Conservation (phyloP, 306 rosid species). For the Medicago ruthenica region DNA sequence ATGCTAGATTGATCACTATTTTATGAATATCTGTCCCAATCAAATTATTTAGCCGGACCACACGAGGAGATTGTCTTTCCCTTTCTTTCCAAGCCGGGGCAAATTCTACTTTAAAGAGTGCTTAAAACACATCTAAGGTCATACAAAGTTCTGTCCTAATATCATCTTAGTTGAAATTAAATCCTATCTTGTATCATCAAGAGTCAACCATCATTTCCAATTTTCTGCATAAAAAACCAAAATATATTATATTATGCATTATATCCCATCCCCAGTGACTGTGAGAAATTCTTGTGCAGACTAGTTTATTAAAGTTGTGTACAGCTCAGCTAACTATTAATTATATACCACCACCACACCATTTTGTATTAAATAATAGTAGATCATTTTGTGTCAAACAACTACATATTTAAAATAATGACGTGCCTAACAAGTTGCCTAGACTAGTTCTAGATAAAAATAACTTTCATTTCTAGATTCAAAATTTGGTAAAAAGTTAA, state of each 20-base stretch:
- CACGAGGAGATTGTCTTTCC: not conserved
- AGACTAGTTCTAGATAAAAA: conserved; percentile 21
- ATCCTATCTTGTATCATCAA: conserved; percentile 7
- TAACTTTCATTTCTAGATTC: not conserved
- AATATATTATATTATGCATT: not conserved
- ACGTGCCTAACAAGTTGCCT: not conserved
- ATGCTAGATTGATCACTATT: conserved; percentile 13
- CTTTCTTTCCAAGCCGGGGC: not conserved
- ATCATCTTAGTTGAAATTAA: not conserved
- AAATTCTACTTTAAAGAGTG: conserved; percentile 22
- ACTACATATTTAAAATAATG: not conserved
- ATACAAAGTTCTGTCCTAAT: not conserved
- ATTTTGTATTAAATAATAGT: conserved; percentile 3
- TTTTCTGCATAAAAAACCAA: conserved; percentile 15
- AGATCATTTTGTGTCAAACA: not conserved
- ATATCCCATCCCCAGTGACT: not conserved
- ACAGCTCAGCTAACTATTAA: not conserved
- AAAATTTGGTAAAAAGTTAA: not conserved
- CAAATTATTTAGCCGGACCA: not conserved
- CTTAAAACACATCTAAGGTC: conserved; percentile 22
- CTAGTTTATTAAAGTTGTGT: conserved; percentile 9
- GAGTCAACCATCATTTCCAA: not conserved
- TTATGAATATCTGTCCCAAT: conserved; percentile 9
- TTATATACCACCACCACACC: not conserved
- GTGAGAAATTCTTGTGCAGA: not conserved